A percentile compares a stretch with the other conserved stretches of the same genome.
phyloP scores from a whole-genome alignment of 2,329 filamentous ascomycete species.

The Kalaharituber pfeilii region DNA sequence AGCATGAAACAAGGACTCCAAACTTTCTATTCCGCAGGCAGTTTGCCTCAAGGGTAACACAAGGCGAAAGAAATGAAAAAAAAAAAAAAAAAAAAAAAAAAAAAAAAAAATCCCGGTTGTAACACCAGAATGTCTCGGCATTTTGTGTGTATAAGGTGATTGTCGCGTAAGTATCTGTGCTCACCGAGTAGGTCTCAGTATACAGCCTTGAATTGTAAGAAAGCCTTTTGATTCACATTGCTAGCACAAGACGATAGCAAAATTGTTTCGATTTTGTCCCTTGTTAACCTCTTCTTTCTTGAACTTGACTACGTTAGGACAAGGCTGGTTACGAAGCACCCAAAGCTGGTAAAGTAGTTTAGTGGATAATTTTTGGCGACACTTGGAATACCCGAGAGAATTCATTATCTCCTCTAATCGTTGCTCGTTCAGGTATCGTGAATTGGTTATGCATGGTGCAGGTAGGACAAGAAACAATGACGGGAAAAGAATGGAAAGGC shows the following conservation, averaged over 20 bases:
- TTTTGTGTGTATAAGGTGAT: too few relatives aligned
- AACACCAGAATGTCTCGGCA: too few relatives aligned
- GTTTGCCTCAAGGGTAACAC: too few relatives aligned
- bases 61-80: too few relatives aligned
- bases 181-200: too few relatives aligned
- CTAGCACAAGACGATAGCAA: conserved; percentile 55
- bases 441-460: conserved; percentile 73
- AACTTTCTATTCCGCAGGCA: too few relatives aligned
- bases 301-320: conserved; percentile 28
- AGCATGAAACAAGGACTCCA: too few relatives aligned
- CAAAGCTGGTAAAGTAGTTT: conserved; percentile 88
- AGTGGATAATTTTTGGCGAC: conserved; percentile 52
- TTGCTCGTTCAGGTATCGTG: conserved; percentile 64
- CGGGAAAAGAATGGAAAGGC: neutral
- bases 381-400: conserved; percentile 52
- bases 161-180: too few relatives aligned
- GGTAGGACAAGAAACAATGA: conserved; percentile 74
- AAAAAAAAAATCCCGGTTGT: too few relatives aligned
- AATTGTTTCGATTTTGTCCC: conserved; percentile 71
- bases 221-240: too few relatives aligned
- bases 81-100: too few relatives aligned
- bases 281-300: conserved; percentile 62
- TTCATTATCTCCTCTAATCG: conserved; percentile 56
- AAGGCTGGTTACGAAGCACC: conserved; percentile 32
- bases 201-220: too few relatives aligned